A percentile compares a stretch with the other conserved stretches of the same genome.
These are phyloP conservation scores for Orbilia blumenaviensis DNA, from an alignment of 2,329 filamentous ascomycete species.

Conservation along the genomic window DNA sequence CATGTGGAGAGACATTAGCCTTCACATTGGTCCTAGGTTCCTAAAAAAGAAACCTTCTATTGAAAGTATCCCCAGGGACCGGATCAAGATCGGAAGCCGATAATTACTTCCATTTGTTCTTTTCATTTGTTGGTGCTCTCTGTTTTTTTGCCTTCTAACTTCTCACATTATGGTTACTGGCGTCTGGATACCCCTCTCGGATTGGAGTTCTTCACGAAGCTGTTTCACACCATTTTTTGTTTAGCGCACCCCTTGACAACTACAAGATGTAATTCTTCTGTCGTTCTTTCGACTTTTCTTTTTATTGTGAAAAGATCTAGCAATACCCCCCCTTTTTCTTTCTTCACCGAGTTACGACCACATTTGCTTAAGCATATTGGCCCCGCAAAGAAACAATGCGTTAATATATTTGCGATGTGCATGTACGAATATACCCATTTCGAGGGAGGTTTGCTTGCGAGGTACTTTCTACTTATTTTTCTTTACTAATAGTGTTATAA, in stretches of 20 bases:
- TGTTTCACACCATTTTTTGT: neutral
- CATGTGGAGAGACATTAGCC: conserved; percentile 62
- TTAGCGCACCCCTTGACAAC: conserved; percentile 2
- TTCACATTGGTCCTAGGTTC: conserved; percentile 33
- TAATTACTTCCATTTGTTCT: conserved; percentile 8
- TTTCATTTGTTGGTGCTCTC: conserved; percentile 5
- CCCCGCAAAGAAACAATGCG: neutral
- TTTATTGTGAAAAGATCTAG: conserved; percentile 10
- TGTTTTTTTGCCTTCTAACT: neutral
- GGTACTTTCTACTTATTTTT: too few relatives aligned
- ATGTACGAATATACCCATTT: conserved; percentile 12
- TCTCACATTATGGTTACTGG: conserved; percentile 5
- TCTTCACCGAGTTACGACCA: conserved; percentile 1
- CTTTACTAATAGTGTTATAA: neutral
- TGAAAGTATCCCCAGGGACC: conserved; percentile 37
- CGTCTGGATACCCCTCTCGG: conserved; percentile 44
- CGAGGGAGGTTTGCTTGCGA: conserved; percentile 10
- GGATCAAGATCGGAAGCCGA: conserved; percentile 21
- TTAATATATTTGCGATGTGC: conserved; percentile 4
- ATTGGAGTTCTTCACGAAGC: conserved; percentile 38
- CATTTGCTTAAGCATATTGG: neutral
- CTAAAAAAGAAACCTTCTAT: conserved; percentile 38
- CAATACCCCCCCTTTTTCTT: neutral
- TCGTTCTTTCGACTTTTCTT: conserved; percentile 1
- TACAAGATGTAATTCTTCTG: conserved; percentile 4